A percentile compares a stretch with the other conserved stretches of the same genome.
Evolutionary conservation across 2,329 filamentous ascomycete genomes (phyloP).

Genomic region (Hypoxylon sp.): DNA sequence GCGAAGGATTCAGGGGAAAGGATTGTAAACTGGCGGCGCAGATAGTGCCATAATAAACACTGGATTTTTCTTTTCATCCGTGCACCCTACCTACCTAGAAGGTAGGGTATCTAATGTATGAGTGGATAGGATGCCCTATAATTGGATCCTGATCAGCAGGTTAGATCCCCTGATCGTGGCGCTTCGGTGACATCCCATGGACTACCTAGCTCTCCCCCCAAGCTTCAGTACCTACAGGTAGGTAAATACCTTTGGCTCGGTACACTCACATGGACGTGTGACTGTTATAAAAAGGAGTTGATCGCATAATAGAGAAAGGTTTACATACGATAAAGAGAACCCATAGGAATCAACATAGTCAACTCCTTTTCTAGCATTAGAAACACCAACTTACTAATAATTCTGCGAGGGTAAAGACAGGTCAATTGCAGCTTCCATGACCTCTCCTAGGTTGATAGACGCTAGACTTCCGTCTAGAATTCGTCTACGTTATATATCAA

Average conservation of each 20-base stretch:
- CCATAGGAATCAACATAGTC: background rate
- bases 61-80: background rate
- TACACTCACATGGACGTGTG: background rate
- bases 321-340: background rate
- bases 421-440: background rate
- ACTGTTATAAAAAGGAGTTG: background rate
- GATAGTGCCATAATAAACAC: conserved; percentile 15
- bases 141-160: too few species aligned
- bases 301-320: background rate
- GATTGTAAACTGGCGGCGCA: conserved; percentile 1
- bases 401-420: background rate
- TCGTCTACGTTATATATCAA: too few species aligned
- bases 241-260: background rate
- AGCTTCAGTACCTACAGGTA: too few species aligned
- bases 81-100: background rate
- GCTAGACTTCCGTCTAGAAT: too few species aligned
- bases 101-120: background rate
- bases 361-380: background rate
- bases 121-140: background rate
- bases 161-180: too few species aligned
- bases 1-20: background rate
- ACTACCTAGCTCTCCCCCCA: too few species aligned
- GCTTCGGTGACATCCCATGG: too few species aligned
- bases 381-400: background rate
- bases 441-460: background rate